These are phyloP conservation scores for Botrytis byssoidea DNA, from an alignment of 2,329 filamentous ascomycete genomes.

Conservation along the genomic window DNA sequence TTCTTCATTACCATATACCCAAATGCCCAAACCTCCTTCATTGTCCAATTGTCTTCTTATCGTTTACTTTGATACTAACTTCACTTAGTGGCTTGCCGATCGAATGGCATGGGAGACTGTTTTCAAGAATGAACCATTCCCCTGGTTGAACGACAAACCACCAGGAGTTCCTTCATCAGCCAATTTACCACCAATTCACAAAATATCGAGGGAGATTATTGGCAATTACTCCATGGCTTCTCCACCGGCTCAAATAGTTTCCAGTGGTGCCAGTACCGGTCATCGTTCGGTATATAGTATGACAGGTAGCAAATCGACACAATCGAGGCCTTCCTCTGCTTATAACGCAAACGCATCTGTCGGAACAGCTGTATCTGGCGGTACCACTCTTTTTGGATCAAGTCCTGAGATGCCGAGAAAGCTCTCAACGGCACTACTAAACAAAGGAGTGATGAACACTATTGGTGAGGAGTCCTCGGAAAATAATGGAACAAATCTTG, in stretches of 20 bases:
- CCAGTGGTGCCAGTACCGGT: background rate
- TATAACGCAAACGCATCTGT: background rate
- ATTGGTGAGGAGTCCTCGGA: background rate
- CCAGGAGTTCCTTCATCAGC: background rate
- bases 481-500: background rate
- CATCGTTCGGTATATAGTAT: background rate
- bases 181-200: background rate
- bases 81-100: constrained; percentile 7
- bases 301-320: background rate
- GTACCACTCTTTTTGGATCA: background rate
- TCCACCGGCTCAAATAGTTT: background rate
- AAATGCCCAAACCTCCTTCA: background rate
- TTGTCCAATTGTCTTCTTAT: background rate
- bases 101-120: constrained; percentile 6
- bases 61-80: background rate
- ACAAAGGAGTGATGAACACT: background rate
- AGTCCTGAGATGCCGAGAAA: background rate
- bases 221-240: background rate
- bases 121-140: constrained; percentile 3
- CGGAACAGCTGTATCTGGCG: background rate
- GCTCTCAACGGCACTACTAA: background rate
- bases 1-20: too few relatives aligned
- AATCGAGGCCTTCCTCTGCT: background rate
- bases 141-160: constrained; percentile 2
- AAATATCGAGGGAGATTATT: background rate